phyloP scores from a whole-genome alignment of 345 rosid genomes.

The Excoecaria agallocha region DNA sequence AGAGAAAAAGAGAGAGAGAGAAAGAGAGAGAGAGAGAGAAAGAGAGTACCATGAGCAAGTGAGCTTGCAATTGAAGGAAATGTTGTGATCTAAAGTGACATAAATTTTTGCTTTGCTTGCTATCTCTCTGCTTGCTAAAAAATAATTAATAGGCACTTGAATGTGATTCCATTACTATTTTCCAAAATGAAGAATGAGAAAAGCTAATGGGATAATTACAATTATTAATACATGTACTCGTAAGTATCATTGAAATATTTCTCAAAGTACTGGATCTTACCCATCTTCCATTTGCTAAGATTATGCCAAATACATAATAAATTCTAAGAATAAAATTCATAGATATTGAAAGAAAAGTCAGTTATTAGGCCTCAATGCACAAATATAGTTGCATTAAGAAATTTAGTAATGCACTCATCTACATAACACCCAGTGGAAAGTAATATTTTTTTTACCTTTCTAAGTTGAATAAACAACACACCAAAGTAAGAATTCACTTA shows the following conservation, averaged over 20 bases:
- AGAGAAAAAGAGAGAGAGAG: too few species aligned
- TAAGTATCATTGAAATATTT: too few species aligned
- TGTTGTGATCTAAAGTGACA: conserved; percentile 21
- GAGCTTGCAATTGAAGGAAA: conserved; percentile 42
- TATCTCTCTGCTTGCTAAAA: not conserved
- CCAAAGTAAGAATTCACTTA: not conserved
- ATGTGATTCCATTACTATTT: too few species aligned
- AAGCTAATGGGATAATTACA: too few species aligned
- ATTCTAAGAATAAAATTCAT: not conserved
- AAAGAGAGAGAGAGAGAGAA: not conserved
- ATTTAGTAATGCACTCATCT: not conserved
- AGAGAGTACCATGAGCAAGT: conserved; percentile 31
- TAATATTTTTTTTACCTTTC: not conserved
- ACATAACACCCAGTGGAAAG: not conserved
- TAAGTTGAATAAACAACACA: not conserved
- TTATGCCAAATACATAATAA: not conserved
- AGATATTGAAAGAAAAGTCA: not conserved
- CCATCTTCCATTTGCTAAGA: too few species aligned
- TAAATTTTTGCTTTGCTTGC: conserved; percentile 13
- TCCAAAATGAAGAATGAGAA: too few species aligned
- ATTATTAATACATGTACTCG: too few species aligned
- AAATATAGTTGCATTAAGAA: too few species aligned
- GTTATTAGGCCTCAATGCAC: not conserved
- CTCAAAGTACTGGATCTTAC: too few species aligned
- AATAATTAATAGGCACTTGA: too few species aligned